Evolutionary conservation across 306 rosid species (phyloP), one percentile per base, ranked within the genome.

Genomic region (Acacia confusa): DNA sequence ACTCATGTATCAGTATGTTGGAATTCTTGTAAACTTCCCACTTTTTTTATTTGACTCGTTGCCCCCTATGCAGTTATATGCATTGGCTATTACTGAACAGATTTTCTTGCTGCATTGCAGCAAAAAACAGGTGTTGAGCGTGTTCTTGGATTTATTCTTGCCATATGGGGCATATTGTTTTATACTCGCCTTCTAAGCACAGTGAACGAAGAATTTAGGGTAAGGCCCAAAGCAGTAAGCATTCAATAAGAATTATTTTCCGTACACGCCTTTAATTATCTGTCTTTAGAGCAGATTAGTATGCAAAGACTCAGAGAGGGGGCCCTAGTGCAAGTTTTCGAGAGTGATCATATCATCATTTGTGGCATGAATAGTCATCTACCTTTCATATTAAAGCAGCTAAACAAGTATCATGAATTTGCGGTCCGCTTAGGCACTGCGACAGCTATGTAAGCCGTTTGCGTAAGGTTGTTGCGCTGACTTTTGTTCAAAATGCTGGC

Each of bases 201-300:
- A 40, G 93, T 92, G 99, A 89, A 94, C 1, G 99, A 95, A 88
- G 94, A 95, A 88, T 89, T 95, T 87, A 88, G 99, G 94, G 99
- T 95, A 91, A 88, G 80, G 63, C 78, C 82, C 40, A 81, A 64
- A 70, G 81, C 72, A 36, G 60, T 64, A 67, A 63, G 17, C 52
- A 45, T 81, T 53, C 9, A 19, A 70, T 69, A 70, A 73, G 38
- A 63, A 75, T 41, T 72, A 47, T 69, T 81, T 84, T 77, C 70
- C 34, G 41, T 81, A 19, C 61, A 19, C 60, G 28, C 58, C 78
- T 72, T 74, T 84, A 83, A 85, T 86, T 82, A 60, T 84, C 70
- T 45, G 41, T 81, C 72, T 85, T 81, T 83, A 40, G 68, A 72
- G 78, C 94, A 95, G 99, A 84, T 67, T 84, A 95, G 92, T 75